phyloP scores from a whole-genome alignment of 306 rosid species.

The Argentina anserina region DNA sequence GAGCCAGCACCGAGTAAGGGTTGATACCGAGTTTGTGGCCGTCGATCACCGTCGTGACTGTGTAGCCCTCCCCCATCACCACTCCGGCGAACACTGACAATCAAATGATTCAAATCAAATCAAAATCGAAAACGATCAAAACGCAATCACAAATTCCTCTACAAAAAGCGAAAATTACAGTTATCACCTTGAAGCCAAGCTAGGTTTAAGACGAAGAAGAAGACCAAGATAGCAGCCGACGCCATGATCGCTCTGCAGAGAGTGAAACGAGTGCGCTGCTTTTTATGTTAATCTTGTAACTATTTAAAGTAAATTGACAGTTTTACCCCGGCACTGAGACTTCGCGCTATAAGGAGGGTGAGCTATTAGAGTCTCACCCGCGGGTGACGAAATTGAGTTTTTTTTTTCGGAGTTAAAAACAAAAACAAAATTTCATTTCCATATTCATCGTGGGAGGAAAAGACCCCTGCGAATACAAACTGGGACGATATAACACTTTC shows the following conservation, averaged over 20 bases:
- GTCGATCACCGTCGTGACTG: conserved; percentile 53
- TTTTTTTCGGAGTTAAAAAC: not conserved
- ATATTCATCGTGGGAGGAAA: conserved; percentile 24
- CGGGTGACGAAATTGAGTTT: not conserved
- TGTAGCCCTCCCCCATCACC: conserved; percentile 59
- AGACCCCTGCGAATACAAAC: conserved; percentile 24
- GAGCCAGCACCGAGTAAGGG: conserved; percentile 37
- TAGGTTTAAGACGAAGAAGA: conserved; percentile 25
- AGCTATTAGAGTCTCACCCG: not conserved
- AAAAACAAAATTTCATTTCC: not conserved
- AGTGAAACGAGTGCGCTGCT: not conserved
- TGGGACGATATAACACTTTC: not conserved
- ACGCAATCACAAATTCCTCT: not conserved
- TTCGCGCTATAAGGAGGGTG: not conserved
- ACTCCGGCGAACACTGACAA: conserved; percentile 34
- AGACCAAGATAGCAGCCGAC: conserved; percentile 12
- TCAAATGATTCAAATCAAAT: too few relatives aligned
- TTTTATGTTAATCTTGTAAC: too few relatives aligned
- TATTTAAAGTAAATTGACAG: too few relatives aligned
- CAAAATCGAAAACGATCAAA: not conserved
- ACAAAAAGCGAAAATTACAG: not conserved
- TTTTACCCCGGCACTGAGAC: too few relatives aligned
- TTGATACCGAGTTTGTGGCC: conserved; percentile 53
- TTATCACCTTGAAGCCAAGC: conserved; percentile 31
- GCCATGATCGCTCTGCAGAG: conserved; percentile 17